Evolutionary conservation across 805 yeast species (phyloP), one percentile per base, ranked within the genome.

Genomic region (Yarrowia yakushimensis): DNA sequence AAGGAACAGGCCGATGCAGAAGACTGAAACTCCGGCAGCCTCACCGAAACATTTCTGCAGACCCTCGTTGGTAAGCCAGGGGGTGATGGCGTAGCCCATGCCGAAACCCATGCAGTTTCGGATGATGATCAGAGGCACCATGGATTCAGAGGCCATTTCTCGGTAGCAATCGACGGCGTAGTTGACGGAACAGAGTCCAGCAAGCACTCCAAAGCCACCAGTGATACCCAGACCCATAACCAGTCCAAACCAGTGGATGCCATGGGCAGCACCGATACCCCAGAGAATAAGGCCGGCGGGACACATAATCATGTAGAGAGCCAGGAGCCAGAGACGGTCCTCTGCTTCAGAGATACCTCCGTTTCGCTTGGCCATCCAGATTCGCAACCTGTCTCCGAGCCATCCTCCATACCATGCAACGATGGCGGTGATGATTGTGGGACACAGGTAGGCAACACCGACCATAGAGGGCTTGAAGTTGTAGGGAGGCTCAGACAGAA

Each of bases 221-320:
- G 79, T 69, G 22, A 79, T 67, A 5, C 84, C 85, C 66, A 79
- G 71, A 6, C 82, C 83, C 63, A 74, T 70, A 31, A 78, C 77
- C n/a, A 77, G 68, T 18, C 81, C 77, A 64, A 80, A 72, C 84
- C 85, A 81, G 57, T 79, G 80, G 9, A 76, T 70, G 11, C 72
- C 77, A 55, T 79, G 76, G 52, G 77, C 75, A 0, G 83, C 82
- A 20, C 83, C 84, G 42, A 81, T 78, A 60, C 85, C 85, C 79
- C 82, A 82, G 3, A 82, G 74, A 63, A 81, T 76, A 30, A 79
- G 69, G 1, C 82, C 77, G 0, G 76, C 73, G 6, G 80, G 79
- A 6, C 82, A 81, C 9, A 81, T 63, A 39, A 81, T 70, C 72
- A 74, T 70, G 65, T 78, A 79, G 12, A 77, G 67, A 1, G 69